Base-by-base conservation (phyloP, 345 rosid genomes). In the Schrenkiella parvula region DNA sequence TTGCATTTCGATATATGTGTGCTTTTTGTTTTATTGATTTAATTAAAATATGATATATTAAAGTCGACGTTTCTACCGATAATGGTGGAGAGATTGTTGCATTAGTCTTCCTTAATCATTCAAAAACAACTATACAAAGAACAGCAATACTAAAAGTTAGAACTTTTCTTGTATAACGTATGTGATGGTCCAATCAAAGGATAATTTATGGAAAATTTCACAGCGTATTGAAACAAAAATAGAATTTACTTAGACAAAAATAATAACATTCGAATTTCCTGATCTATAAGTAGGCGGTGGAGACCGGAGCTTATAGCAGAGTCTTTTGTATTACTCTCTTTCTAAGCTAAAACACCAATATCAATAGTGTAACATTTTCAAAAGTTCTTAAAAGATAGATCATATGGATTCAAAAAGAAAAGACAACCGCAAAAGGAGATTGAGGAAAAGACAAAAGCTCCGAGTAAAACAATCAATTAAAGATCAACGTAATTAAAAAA, bases 41-140 rank as follows among this genome's bases (percentile, higher is more conserved):
- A 17, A 22, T 41, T 41, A 22, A 5, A 53, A 50, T 14, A 1
- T 14, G 14, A n/a, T 46, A 54, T 53, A 1, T 52, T 41, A 34
- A 41, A 53, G 38, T 18, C 44, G 65, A 54, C 52, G 26, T 29
- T 76, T 37, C 53, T 38, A 46, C 71, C 79, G 79, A 48, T 1
- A 55, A 44, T 76, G 66, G 71, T 37, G 79, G 79, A 76, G 79
- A 54, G 70, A 70, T 63, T 63, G 18, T 2, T 43, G 70, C 37
- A 54, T 76, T 34, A 26, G 42, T 52, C 51, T 52, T 67, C 61
- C 62, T 60, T 59, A 57, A 32, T 72, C 64, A 71, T 61, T 38
- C 6, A 42, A 52, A 51, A 21, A n/a, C 60, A 60, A 38, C 50
- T n/a, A 0, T 39, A 15, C n/a, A 3, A 1, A 23, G 19, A 44